Evolutionary conservation across 139 green algal species (phyloP).

Genomic region (Volvox africanus): DNA sequence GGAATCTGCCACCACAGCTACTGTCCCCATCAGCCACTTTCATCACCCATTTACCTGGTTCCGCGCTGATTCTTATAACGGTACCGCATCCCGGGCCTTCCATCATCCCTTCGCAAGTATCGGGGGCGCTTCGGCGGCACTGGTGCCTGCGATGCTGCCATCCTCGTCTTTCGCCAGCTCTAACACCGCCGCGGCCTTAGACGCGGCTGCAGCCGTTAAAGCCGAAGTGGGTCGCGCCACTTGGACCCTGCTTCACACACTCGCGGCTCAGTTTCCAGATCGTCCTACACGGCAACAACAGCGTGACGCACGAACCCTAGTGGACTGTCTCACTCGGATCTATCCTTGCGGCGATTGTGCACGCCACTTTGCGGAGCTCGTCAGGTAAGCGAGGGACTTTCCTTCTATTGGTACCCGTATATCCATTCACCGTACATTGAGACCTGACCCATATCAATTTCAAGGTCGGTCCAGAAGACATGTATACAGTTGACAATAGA

Average conservation of each 20-base stretch:
- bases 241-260: slow-evolving; percentile 94
- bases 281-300: slow-evolving; percentile 86
- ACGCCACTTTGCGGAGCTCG: slow-evolving; percentile 87
- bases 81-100: neutral
- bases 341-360: slow-evolving; percentile 96
- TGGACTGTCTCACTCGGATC: slow-evolving; percentile 85
- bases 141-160: neutral
- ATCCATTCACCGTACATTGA: too few relatives aligned
- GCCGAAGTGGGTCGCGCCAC: slow-evolving; percentile 90
- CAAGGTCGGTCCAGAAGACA: too few relatives aligned
- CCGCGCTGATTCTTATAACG: too few relatives aligned
- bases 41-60: too few relatives aligned
- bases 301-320: slow-evolving; percentile 71
- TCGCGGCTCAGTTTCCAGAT: slow-evolving; percentile 92
- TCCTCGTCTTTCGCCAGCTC: neutral
- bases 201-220: slow-evolving; percentile 30
- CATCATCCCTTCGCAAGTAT: neutral
- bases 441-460: too few relatives aligned
- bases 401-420: too few relatives aligned
- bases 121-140: neutral
- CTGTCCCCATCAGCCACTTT: too few relatives aligned
- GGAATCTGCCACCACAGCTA: too few relatives aligned
- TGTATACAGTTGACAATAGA: too few relatives aligned
- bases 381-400: slow-evolving; percentile 59
- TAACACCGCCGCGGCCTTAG: neutral